Percentiles rank a stretch among this genome's conserved stretches.
These are phyloP conservation scores for Urtica urens DNA, from an alignment of 306 rosid species.

Conservation along the genomic window DNA sequence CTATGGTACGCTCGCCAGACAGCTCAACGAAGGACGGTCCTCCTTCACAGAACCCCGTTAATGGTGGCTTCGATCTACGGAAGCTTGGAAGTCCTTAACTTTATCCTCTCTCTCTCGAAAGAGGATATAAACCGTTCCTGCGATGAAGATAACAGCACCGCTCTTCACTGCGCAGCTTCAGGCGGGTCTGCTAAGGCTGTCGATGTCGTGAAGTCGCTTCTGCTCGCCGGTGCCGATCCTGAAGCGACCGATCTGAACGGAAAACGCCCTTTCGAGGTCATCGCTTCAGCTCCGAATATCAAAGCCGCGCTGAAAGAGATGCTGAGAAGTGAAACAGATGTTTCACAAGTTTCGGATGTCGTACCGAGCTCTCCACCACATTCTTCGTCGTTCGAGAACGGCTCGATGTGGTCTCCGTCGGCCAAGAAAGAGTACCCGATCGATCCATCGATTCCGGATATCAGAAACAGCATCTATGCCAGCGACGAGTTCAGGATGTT, in stretches of 20 bases:
- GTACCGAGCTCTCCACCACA: conserved; percentile 27
- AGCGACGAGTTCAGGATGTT: conserved; percentile 13
- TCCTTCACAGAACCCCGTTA: conserved; percentile 6
- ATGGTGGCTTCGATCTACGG: conserved; percentile 13
- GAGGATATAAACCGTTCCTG: neutral
- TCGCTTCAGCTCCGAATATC: conserved; percentile 27
- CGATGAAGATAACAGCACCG: conserved; percentile 25
- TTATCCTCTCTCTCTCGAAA: conserved; percentile 7
- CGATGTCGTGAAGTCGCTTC: conserved; percentile 46
- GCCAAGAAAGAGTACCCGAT: conserved; percentile 2
- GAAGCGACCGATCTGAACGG: conserved; percentile 37
- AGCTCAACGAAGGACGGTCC: neutral
- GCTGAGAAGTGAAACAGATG: conserved; percentile 26
- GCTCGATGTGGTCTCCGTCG: conserved; percentile 1
- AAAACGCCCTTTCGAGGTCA: conserved; percentile 48
- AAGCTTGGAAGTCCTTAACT: conserved; percentile 6
- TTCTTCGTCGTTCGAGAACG: conserved; percentile 32
- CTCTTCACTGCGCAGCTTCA: conserved; percentile 81
- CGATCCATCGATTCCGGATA: conserved; percentile 8
- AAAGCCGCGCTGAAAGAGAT: conserved; percentile 25
- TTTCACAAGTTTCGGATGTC: conserved; percentile 17
- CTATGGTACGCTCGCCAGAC: conserved; percentile 1
- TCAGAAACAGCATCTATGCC: conserved; percentile 8
- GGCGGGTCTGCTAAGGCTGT: conserved; percentile 47
- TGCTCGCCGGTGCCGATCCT: conserved; percentile 51